phyloP scores from a whole-genome alignment of 768 basidiomycete species.

The Auriscalpium vulgare region DNA sequence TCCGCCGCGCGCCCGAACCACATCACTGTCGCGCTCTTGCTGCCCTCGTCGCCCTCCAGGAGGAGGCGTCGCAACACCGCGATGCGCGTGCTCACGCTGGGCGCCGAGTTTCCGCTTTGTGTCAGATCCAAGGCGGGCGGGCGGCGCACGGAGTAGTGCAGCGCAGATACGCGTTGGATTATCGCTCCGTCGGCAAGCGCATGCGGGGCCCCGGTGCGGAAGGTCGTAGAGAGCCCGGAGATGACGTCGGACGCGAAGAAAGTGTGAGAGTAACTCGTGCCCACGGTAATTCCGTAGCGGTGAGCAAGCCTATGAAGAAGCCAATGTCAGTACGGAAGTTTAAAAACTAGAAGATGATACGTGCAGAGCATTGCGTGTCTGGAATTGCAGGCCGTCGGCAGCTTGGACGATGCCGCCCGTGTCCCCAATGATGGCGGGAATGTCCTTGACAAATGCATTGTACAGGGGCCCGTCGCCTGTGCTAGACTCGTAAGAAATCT shows the following conservation, averaged over 20 bases:
- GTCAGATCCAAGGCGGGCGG: constrained; percentile 19
- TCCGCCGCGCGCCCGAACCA: constrained; percentile 30
- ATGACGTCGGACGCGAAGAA: background rate
- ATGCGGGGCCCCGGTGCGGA: constrained; percentile 32
- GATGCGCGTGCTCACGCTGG: constrained; percentile 76
- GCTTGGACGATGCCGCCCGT: constrained; percentile 45
- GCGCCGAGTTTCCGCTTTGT: constrained; percentile 9
- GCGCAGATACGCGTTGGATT: constrained; percentile 31
- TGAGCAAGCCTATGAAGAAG: constrained; percentile 32
- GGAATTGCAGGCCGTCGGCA: constrained; percentile 53
- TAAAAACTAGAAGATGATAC: background rate
- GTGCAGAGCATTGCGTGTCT: constrained; percentile 25
- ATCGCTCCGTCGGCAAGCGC: constrained; percentile 36
- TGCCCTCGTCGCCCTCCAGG: constrained; percentile 28
- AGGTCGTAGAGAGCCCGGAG: constrained; percentile 13
- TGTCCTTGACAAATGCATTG: constrained; percentile 34
- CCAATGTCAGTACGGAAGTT: background rate
- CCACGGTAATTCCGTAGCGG: constrained; percentile 38
- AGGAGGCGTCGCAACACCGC: constrained; percentile 63
- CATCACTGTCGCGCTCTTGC: constrained; percentile 20
- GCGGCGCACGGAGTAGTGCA: constrained; percentile 47
- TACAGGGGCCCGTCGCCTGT: constrained; percentile 56
- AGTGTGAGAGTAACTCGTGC: constrained; percentile 26
- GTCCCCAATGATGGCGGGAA: constrained; percentile 36
- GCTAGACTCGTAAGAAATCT: constrained; percentile 50